Evolutionary conservation across 345 rosid genomes (phyloP).

Genomic region (Mangifera indica): DNA sequence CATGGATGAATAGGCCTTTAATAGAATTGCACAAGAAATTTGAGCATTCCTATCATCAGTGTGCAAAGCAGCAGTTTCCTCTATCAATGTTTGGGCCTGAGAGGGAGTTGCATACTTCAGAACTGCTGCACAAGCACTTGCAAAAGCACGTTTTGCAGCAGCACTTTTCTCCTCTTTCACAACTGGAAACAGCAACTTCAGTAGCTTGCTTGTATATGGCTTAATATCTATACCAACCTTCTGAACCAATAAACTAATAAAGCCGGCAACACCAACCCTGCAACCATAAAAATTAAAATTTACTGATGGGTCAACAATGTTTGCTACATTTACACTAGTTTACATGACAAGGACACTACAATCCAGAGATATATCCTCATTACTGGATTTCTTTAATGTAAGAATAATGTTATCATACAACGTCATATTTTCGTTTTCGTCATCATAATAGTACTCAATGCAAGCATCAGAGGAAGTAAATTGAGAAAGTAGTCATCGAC

Average conservation of each 20-base stretch:
- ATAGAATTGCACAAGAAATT: slow-evolving; percentile 74
- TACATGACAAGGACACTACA: background rate
- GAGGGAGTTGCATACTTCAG: slow-evolving; percentile 70
- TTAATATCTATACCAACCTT: slow-evolving; percentile 75
- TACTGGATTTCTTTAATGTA: too few relatives aligned
- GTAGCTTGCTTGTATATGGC: slow-evolving; percentile 65
- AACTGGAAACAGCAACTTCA: slow-evolving; percentile 73
- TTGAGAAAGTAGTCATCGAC: too few relatives aligned
- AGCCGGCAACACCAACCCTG: slow-evolving; percentile 97
- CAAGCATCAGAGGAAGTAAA: too few relatives aligned
- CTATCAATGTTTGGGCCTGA: slow-evolving; percentile 75
- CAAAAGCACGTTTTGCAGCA: slow-evolving; percentile 85
- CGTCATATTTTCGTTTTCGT: too few relatives aligned
- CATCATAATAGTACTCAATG: too few relatives aligned
- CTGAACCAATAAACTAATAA: slow-evolving; percentile 75
- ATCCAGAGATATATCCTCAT: too few relatives aligned
- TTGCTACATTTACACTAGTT: background rate
- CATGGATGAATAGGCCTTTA: slow-evolving; percentile 72
- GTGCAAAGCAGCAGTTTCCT: slow-evolving; percentile 80
- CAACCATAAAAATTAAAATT: slow-evolving; percentile 12
- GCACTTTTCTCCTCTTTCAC: slow-evolving; percentile 80
- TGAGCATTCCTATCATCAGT: slow-evolving; percentile 77
- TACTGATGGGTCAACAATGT: background rate
- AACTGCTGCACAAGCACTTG: slow-evolving; percentile 77
- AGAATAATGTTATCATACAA: too few relatives aligned